These are phyloP conservation scores for Aspergillus sp. DNA, from an alignment of 2,329 filamentous ascomycete genomes.

Conservation along the genomic window DNA sequence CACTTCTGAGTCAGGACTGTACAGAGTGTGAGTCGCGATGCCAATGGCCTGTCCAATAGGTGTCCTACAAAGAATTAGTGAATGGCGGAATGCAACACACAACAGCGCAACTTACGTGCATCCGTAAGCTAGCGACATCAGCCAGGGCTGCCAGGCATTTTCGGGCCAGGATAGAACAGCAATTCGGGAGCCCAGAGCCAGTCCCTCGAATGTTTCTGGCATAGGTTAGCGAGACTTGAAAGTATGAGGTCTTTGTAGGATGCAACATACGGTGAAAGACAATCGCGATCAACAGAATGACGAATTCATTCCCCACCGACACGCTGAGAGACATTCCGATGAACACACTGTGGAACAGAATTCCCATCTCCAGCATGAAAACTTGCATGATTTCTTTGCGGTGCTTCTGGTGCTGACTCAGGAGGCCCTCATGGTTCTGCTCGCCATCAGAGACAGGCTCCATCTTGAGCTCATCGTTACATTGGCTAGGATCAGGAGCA, in stretches of 20 bases:
- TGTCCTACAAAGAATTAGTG: slow-evolving; percentile 51
- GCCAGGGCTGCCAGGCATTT: slow-evolving; percentile 49
- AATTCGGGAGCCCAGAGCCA: slow-evolving; percentile 34
- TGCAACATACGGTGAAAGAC: slow-evolving; percentile 33
- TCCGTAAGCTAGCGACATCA: slow-evolving; percentile 76
- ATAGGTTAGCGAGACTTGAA: background rate
- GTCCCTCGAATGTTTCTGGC: slow-evolving; percentile 35
- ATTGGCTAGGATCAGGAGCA: slow-evolving; percentile 14
- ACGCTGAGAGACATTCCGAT: slow-evolving; percentile 38
- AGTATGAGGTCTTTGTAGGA: background rate
- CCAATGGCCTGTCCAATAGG: slow-evolving; percentile 77
- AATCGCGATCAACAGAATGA: slow-evolving; percentile 34
- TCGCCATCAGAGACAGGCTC: slow-evolving; percentile 18
- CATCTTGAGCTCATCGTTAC: slow-evolving; percentile 13
- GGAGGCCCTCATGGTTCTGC: slow-evolving; percentile 10
- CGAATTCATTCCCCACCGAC: slow-evolving; percentile 32
- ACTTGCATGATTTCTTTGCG: slow-evolving; percentile 70
- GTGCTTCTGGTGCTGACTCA: slow-evolving; percentile 42
- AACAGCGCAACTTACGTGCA: slow-evolving; percentile 35
- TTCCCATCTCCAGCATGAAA: slow-evolving; percentile 71
- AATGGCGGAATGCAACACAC: background rate
- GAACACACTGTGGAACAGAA: slow-evolving; percentile 70
- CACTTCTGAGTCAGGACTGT: slow-evolving; percentile 69
- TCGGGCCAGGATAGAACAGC: slow-evolving; percentile 28
- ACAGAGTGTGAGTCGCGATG: slow-evolving; percentile 69